Percentiles rank a stretch among this genome's conserved stretches.
phyloP scores from a whole-genome alignment of 352 stramenopile species.

The Globisporangium middletonii region DNA sequence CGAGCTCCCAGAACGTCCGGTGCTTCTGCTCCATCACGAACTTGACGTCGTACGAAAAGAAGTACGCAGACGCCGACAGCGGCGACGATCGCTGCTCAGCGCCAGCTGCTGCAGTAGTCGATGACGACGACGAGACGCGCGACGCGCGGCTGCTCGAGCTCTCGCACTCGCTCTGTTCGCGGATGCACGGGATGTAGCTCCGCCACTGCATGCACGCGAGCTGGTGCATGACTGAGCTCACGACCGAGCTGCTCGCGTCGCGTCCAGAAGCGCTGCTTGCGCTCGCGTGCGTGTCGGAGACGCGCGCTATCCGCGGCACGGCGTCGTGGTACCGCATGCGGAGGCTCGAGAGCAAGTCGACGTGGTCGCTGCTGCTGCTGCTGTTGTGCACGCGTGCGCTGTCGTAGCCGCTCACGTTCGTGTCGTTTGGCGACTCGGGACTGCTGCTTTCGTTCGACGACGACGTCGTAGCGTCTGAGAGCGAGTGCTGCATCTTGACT shows the following conservation, averaged over 20 bases:
- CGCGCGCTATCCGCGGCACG: conserved; percentile 4
- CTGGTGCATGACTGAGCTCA: conserved; percentile 17
- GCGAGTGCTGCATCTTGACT: conserved; percentile 32
- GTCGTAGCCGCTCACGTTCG: background rate
- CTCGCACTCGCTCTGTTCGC: conserved; percentile 6
- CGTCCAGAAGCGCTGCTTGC: too few species aligned
- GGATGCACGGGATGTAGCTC: conserved; percentile 14
- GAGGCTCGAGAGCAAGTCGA: conserved; percentile 11
- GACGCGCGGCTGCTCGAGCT: conserved; percentile 1
- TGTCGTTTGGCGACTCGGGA: conserved; percentile 2
- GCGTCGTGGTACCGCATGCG: conserved; percentile 13
- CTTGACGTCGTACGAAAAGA: conserved; percentile 22
- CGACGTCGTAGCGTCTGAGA: conserved; percentile 49
- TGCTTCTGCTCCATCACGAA: conserved; percentile 59
- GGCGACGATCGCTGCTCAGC: conserved; percentile 1
- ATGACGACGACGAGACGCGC: background rate
- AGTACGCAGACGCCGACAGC: conserved; percentile 9
- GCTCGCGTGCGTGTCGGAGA: background rate
- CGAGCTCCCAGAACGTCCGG: conserved; percentile 70
- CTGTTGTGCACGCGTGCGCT: background rate
- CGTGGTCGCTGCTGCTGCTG: conserved; percentile 25
- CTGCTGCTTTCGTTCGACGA: conserved; percentile 19
- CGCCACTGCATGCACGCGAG: conserved; percentile 20
- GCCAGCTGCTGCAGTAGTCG: background rate
- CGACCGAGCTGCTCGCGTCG: background rate